A percentile compares a stretch with the other conserved stretches of the same genome.
phyloP scores from a whole-genome alignment of 495 filamentous ascomycete species.

The Parachaetomium inaequale region DNA sequence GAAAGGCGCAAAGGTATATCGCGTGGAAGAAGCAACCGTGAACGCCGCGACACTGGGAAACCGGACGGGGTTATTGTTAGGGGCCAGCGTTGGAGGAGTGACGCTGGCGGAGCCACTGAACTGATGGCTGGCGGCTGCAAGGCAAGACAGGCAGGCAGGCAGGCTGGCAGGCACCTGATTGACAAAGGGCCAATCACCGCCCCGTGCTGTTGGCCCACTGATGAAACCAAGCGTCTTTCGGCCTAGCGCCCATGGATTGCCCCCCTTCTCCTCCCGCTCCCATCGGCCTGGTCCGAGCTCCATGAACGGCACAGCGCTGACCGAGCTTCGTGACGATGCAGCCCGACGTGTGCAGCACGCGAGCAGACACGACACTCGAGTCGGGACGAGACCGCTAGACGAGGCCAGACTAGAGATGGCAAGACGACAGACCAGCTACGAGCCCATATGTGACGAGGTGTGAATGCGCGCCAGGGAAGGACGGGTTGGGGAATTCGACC shows the following conservation, averaged over 20 bases:
- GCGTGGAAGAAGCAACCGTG: slow-evolving; percentile 1
- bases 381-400: background rate
- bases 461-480: background rate
- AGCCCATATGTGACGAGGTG: background rate
- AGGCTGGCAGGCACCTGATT: slow-evolving; percentile 27
- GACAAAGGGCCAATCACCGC: slow-evolving; percentile 18
- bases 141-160: slow-evolving; percentile 4
- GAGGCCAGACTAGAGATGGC: slow-evolving; percentile 3
- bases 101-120: slow-evolving; percentile 20
- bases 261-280: background rate
- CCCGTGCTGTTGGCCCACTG: slow-evolving; percentile 11
- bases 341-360: background rate
- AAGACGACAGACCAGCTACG: background rate
- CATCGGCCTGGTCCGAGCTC: background rate
- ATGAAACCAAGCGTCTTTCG: slow-evolving; percentile 16
- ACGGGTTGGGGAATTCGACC: background rate
- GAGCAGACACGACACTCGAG: background rate
- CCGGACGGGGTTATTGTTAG: slow-evolving; percentile 21
- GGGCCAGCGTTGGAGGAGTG: slow-evolving; percentile 27
- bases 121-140: slow-evolving; percentile 10
- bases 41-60: slow-evolving; percentile 15
- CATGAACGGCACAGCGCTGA: background rate
- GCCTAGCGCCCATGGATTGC: slow-evolving; percentile 4
- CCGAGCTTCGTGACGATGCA: slow-evolving; percentile 11
- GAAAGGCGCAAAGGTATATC: background rate